phyloP scores from a whole-genome alignment of 140 eudicot genomes.

The Ambrosia hybrid region DNA sequence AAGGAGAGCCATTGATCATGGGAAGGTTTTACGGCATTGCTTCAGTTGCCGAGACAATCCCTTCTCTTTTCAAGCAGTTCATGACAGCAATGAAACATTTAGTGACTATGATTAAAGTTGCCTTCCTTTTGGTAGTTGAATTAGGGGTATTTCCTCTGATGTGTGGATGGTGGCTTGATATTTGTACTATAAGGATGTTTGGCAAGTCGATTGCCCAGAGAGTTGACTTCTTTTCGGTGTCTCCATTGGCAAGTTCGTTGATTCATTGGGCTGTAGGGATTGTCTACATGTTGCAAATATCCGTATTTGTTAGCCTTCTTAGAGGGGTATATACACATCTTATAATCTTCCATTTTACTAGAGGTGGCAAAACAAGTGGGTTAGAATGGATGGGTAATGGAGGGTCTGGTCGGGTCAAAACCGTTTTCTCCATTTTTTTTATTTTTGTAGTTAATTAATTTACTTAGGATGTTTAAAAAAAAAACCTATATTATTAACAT shows the following conservation, averaged over 20 bases:
- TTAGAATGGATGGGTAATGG: constrained; percentile 4
- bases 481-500: background rate
- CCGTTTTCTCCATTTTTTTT: constrained; percentile 4
- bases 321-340: constrained; percentile 61
- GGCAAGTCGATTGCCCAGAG: constrained; percentile 82
- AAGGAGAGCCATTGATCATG: constrained; percentile 85
- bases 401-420: background rate
- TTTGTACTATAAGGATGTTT: constrained; percentile 89
- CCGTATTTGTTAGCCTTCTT: constrained; percentile 87
- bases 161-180: constrained; percentile 99
- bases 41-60: constrained; percentile 74
- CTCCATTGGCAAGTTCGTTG: constrained; percentile 85
- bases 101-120: constrained; percentile 94
- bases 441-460: background rate
- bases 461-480: background rate
- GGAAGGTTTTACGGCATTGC: constrained; percentile 88
- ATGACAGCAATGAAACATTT: constrained; percentile 83
- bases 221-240: constrained; percentile 74
- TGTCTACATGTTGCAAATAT: constrained; percentile 81
- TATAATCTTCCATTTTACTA: constrained; percentile 2
- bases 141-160: constrained; percentile 93
- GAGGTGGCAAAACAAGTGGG: constrained; percentile 6
- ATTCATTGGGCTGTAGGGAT: constrained; percentile 89
- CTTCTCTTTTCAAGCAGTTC: constrained; percentile 83
- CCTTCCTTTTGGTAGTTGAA: constrained; percentile 87